Percentiles rank a stretch among this genome's conserved stretches.
These are phyloP conservation scores for Posidonia oceanica DNA, from an alignment of 116 monocot species.

Conservation along the genomic window DNA sequence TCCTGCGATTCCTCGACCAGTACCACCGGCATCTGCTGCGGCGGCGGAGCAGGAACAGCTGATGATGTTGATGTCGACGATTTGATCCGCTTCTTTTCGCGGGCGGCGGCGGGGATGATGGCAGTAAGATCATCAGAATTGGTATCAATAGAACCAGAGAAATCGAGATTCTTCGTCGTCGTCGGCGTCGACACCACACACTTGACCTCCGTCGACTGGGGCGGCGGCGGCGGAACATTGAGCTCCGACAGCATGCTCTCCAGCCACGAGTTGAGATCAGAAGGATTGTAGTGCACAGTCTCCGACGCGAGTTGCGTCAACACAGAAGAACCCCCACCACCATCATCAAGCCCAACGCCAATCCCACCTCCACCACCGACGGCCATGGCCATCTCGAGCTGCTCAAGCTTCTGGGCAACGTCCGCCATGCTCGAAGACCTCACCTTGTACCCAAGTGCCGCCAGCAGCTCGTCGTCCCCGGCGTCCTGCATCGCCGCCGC, in stretches of 20 bases:
- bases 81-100: slow-evolving; percentile 3
- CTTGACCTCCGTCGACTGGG: not conserved
- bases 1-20: slow-evolving; percentile 54
- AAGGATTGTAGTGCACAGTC: slow-evolving; percentile 90
- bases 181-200: not conserved
- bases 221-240: slow-evolving; percentile 42
- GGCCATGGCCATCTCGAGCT: slow-evolving; percentile 76
- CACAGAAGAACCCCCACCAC: slow-evolving; percentile 4
- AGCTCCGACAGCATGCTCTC: slow-evolving; percentile 77
- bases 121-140: slow-evolving; percentile 4
- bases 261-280: slow-evolving; percentile 72
- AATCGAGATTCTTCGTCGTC: not conserved
- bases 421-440: slow-evolving; percentile 70
- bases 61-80: not conserved
- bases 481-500: slow-evolving; percentile 1
- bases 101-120: not conserved
- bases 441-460: slow-evolving; percentile 73
- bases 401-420: slow-evolving; percentile 83
- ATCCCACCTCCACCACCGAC: not conserved
- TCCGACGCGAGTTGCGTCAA: slow-evolving; percentile 60
- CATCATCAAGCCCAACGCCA: not conserved
- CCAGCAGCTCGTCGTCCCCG: slow-evolving; percentile 21
- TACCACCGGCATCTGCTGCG: slow-evolving; percentile 13
- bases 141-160: not conserved
- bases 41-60: not conserved